phyloP scores from a whole-genome alignment of 805 yeast genomes.

The Myxozyma sirexii region DNA sequence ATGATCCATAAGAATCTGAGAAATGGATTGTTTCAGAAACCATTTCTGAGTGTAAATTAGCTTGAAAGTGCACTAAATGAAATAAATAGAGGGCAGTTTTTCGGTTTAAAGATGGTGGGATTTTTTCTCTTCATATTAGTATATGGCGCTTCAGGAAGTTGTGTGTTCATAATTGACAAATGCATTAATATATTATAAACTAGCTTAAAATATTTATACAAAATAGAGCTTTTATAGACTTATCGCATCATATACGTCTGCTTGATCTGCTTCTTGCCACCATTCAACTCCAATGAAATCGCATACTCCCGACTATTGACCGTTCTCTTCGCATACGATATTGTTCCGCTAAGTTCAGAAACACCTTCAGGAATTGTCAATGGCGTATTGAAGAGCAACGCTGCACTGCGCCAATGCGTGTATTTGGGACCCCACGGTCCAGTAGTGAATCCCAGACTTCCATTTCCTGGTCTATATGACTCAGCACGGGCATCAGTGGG shows the following conservation, averaged over 20 bases:
- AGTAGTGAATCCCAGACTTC: slow-evolving; percentile 60
- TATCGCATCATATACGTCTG: slow-evolving; percentile 27
- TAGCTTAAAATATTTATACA: background rate
- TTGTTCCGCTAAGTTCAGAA: slow-evolving; percentile 55
- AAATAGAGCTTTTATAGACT: background rate
- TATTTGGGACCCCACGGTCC: slow-evolving; percentile 77
- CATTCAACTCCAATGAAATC: slow-evolving; percentile 66
- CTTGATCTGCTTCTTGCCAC: slow-evolving; percentile 6
- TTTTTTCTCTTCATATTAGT: too few species aligned
- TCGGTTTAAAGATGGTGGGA: too few species aligned
- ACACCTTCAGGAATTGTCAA: slow-evolving; percentile 73
- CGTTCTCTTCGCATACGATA: slow-evolving; percentile 70
- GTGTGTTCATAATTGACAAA: too few species aligned
- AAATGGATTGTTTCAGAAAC: too few species aligned
- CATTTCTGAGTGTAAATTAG: background rate
- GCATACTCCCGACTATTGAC: slow-evolving; percentile 80
- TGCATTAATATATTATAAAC: too few species aligned
- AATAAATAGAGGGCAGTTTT: too few species aligned
- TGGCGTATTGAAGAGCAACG: slow-evolving; percentile 76
- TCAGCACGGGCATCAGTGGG: slow-evolving; percentile 42
- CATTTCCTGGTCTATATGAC: slow-evolving; percentile 40
- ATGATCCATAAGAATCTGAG: slow-evolving; percentile 15
- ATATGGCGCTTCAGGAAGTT: background rate
- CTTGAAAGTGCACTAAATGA: background rate
- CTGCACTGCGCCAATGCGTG: slow-evolving; percentile 92